Base-by-base conservation (phyloP, 768 basidiomycete genomes). In the Agrocybe praecox region DNA sequence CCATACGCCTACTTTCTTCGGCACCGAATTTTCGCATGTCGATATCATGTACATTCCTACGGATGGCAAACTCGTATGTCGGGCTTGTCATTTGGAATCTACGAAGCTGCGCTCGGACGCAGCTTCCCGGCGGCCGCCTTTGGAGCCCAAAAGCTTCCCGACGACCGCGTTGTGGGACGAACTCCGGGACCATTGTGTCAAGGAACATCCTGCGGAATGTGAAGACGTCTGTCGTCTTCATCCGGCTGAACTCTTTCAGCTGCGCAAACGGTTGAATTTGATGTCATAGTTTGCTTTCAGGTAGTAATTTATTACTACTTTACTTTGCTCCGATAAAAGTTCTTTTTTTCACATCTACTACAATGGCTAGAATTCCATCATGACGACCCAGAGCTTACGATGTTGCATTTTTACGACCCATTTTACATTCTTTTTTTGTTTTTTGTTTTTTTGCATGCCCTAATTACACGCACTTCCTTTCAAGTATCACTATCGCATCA, bases 41-140 rank as follows among this genome's bases (percentile, higher is more conserved):
- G 75, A 78, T 57, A 61, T 78, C 42, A 75, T 78, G 73, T 78
- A 74, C 53, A 49, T 69, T 23, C 65, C 67, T 7, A 46, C 48
- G 24, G 65, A 71, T 24, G 71, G 66, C 15, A 57, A 59, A 26
- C 62, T 76, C 5, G 67, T 72, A n/a, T 78, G 76, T 56, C 69
- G 75, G 17, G 73, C 72, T 33, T 78, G 76, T 54, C 55, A 70
- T 74, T 76, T 57, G 5, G 51, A 55, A 1, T 47, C 52, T 9
- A 42, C 59, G 15, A 67, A 67, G 44, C 51, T 17, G 18, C 51
- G 26, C 43, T 51, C 18, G 21, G 19, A 57, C 9, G 52, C 33
- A 2, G 21, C 48, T 22, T 14, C 52, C 4, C 15, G 26, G 0
- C 15, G 26, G 0, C 45, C 26, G 10, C 8, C 46, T 7, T 6